Evolutionary conservation across 2,329 filamentous ascomycete species (phyloP).

Genomic region (Fusarium acutatum): DNA sequence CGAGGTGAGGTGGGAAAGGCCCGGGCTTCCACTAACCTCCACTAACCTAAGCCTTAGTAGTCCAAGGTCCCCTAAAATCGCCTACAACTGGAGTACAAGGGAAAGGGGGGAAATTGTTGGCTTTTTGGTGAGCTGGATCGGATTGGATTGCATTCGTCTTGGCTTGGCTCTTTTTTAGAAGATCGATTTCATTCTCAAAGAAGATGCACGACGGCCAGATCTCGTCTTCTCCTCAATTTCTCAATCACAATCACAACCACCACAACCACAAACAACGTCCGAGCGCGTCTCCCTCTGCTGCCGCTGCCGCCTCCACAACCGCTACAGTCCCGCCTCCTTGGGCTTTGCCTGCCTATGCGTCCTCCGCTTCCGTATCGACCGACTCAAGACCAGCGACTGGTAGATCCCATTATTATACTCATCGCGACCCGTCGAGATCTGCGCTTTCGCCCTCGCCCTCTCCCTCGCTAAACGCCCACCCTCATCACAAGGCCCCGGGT

Average conservation of each 20-base stretch:
- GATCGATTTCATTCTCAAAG: constrained; percentile 16
- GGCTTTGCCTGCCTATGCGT: constrained; percentile 27
- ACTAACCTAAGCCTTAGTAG: constrained; percentile 16
- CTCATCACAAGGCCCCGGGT: constrained; percentile 43
- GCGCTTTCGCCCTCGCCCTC: constrained; percentile 20
- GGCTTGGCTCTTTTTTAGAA: constrained; percentile 1
- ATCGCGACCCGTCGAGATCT: constrained; percentile 31
- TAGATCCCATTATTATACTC: constrained; percentile 13
- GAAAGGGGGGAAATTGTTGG: constrained; percentile 41
- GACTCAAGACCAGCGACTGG: constrained; percentile 27
- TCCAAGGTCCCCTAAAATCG: constrained; percentile 30
- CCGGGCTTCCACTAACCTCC: constrained; percentile 32
- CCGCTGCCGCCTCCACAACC: constrained; percentile 14
- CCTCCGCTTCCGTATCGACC: constrained; percentile 23
- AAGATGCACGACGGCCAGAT: constrained; percentile 42
- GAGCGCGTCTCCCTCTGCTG: constrained; percentile 23
- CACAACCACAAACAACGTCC: constrained; percentile 17
- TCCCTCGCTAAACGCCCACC: constrained; percentile 32
- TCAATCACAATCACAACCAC: constrained; percentile 3
- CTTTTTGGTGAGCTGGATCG: constrained; percentile 23
- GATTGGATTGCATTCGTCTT: neutral
- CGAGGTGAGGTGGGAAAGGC: constrained; percentile 22
- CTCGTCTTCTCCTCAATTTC: constrained; percentile 27
- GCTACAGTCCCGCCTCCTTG: constrained; percentile 36
- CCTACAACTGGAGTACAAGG: constrained; percentile 17